phyloP scores from a whole-genome alignment of 2,329 filamentous ascomycete species.

The Trichoderma polysporum region DNA sequence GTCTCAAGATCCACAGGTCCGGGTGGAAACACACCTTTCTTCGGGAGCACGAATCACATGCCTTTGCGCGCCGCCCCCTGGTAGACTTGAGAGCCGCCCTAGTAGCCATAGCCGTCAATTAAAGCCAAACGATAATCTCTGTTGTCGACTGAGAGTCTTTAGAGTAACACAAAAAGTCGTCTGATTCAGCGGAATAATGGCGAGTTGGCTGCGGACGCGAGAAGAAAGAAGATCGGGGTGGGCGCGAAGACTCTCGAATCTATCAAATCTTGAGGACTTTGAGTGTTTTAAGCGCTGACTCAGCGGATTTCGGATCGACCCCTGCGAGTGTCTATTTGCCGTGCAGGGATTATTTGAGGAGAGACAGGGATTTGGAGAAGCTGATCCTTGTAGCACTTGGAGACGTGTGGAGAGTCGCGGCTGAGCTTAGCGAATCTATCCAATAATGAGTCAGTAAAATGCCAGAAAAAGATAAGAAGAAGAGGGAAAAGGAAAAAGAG shows the following conservation, averaged over 20 bases:
- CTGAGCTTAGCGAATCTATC: no score
- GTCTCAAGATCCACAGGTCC: no score
- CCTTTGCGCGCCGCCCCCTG: conserved; percentile 5
- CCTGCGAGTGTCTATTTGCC: neutral
- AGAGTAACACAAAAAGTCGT: neutral
- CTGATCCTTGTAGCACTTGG: no score
- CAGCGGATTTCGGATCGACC: neutral
- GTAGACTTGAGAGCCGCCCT: neutral
- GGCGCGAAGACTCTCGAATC: neutral
- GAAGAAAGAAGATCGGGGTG: neutral
- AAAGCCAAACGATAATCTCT: no score
- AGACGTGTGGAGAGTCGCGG: no score
- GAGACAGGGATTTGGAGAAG: no score
- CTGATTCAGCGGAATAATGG: neutral
- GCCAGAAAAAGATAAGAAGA: neutral
- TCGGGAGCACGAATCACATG: neutral
- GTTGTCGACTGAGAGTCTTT: neutral
- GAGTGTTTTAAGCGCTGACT: neutral
- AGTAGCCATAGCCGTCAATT: neutral
- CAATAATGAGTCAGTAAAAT: no score
- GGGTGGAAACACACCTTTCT: neutral
- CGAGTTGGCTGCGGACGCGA: neutral
- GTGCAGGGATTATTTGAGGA: neutral
- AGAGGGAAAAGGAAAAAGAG: neutral
- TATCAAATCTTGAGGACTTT: neutral